Percentiles rank a stretch among this genome's conserved stretches.
Evolutionary conservation across 257 asterid genomes (phyloP).

Genomic region (Capsicum baccatum): DNA sequence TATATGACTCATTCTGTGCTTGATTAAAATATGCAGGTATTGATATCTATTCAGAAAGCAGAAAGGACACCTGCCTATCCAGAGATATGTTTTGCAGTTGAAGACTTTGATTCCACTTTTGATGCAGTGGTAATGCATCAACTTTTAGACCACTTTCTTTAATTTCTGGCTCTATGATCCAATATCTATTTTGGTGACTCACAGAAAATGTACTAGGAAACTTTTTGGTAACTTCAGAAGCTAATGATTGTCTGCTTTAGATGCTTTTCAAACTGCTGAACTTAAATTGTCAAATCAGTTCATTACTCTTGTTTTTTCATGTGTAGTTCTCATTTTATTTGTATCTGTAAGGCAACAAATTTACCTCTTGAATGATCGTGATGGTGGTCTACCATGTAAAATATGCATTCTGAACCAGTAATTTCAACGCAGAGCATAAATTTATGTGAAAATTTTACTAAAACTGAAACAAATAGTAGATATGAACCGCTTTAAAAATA

Average conservation of each 20-base stretch:
- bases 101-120: slow-evolving; percentile 96
- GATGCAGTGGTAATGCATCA: slow-evolving; percentile 84
- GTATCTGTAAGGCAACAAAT: background rate
- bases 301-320: background rate
- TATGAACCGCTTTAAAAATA: too few species aligned
- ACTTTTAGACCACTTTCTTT: slow-evolving; percentile 24
- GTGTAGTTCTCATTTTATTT: slow-evolving; percentile 1
- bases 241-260: background rate
- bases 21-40: slow-evolving; percentile 32
- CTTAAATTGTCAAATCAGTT: background rate
- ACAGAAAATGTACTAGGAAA: background rate
- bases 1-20: slow-evolving; percentile 11
- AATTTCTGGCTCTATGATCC: background rate
- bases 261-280: background rate
- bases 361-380: background rate
- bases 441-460: too few species aligned
- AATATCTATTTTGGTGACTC: background rate
- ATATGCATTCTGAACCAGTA: background rate
- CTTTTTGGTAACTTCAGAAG: background rate
- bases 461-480: too few species aligned
- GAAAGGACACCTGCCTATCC: slow-evolving; percentile 96
- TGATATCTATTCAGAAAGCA: slow-evolving; percentile 66
- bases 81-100: slow-evolving; percentile 97
- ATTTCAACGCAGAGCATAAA: too few species aligned
- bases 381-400: background rate